These are phyloP conservation scores for Apophysomyces elegans DNA, from an alignment of 371 early-diverging fungal species.

Conservation along the genomic window DNA sequence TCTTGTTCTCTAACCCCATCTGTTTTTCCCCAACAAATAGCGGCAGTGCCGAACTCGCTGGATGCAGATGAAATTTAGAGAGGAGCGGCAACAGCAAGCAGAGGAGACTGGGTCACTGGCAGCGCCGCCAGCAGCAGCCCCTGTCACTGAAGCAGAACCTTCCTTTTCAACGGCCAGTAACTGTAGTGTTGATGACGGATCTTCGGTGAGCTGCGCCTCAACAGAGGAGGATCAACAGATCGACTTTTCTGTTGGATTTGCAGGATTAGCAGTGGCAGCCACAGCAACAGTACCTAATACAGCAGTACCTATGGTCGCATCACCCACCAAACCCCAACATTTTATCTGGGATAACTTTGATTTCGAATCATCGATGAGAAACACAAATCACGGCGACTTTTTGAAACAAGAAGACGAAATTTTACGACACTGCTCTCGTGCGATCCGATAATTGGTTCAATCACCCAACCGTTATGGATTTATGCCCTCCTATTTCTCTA, in stretches of 20 bases:
- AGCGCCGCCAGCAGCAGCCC: neutral
- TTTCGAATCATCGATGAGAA: neutral
- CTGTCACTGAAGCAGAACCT: neutral
- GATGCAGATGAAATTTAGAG: constrained; percentile 47
- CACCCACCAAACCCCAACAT: constrained; percentile 7
- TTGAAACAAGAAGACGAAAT: constrained; percentile 8
- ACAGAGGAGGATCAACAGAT: constrained; percentile 8
- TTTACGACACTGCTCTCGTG: constrained; percentile 9
- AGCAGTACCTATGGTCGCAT: neutral
- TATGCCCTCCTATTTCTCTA: neutral
- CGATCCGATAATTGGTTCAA: neutral
- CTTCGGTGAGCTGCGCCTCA: constrained; percentile 4
- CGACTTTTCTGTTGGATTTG: neutral
- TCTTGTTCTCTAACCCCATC: neutral
- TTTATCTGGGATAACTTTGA: constrained; percentile 6
- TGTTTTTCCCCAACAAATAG: neutral
- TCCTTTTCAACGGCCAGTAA: constrained; percentile 3
- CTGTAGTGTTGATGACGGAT: constrained; percentile 6
- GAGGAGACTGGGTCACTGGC: neutral
- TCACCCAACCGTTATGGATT: neutral
- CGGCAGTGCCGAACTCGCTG: constrained; percentile 69
- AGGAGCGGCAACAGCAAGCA: constrained; percentile 11
- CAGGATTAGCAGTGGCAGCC: neutral
- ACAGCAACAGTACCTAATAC: neutral
- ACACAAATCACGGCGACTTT: neutral